Evolutionary conservation across 345 rosid species (phyloP).

Genomic region (Noccaea bulbosa): DNA sequence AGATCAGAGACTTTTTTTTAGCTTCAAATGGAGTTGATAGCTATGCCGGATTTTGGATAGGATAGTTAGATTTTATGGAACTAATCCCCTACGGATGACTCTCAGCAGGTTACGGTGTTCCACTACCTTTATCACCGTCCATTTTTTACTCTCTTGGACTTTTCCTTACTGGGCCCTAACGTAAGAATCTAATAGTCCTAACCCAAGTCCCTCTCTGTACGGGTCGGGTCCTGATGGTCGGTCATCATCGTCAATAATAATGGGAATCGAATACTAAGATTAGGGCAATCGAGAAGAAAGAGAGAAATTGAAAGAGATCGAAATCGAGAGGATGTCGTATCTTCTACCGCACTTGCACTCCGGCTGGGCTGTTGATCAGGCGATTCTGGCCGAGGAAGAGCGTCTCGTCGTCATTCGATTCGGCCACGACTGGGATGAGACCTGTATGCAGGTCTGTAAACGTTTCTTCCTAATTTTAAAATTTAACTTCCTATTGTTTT

Average conservation of each 20-base stretch:
- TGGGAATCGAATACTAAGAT: not conserved
- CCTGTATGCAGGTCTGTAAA: constrained; percentile 81
- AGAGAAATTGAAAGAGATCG: constrained; percentile 17
- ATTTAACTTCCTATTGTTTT: not conserved
- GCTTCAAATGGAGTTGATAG: constrained; percentile 39
- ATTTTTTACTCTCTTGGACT: not conserved
- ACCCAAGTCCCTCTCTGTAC: not conserved
- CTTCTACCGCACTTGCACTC: constrained; percentile 90
- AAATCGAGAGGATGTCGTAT: constrained; percentile 62
- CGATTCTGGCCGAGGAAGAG: constrained; percentile 92
- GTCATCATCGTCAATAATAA: constrained; percentile 6
- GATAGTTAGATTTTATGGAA: constrained; percentile 27
- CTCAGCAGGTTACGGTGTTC: not conserved
- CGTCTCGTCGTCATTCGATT: constrained; percentile 88
- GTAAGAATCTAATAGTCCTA: not conserved
- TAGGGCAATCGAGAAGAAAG: not conserved
- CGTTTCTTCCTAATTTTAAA: not conserved
- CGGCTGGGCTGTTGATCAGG: constrained; percentile 96
- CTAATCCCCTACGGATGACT: not conserved
- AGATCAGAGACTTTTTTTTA: constrained; percentile 23
- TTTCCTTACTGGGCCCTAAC: not conserved
- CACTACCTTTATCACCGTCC: constrained; percentile 7
- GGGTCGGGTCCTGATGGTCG: constrained; percentile 10
- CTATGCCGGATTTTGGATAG: constrained; percentile 45
- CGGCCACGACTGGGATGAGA: constrained; percentile 97